Evolutionary conservation across 139 green algal species (phyloP).

Genomic region (Ostreobium quekettii): DNA sequence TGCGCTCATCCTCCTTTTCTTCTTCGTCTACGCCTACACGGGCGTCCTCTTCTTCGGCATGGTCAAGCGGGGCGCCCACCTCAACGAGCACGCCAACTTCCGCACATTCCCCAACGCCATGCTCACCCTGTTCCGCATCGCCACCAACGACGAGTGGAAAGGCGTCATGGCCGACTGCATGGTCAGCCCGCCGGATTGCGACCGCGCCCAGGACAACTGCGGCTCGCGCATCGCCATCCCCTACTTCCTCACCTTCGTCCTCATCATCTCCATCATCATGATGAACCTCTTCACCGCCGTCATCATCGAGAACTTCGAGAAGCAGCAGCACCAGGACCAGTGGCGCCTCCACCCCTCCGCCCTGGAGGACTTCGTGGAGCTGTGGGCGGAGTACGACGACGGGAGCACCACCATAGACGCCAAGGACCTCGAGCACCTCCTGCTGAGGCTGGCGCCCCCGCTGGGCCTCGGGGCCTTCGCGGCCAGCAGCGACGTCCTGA

Average conservation of each 20-base stretch:
- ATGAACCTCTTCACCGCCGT: constrained; percentile 67
- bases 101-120: constrained; percentile 44
- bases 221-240: constrained; percentile 31
- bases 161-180: constrained; percentile 46
- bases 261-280: constrained; percentile 60
- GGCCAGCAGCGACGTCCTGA: constrained; percentile 53
- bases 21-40: constrained; percentile 72
- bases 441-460: constrained; percentile 51
- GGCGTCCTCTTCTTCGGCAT: constrained; percentile 50
- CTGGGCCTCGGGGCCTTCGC: constrained; percentile 57
- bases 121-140: constrained; percentile 46
- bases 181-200: constrained; percentile 36
- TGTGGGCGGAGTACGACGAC: constrained; percentile 71
- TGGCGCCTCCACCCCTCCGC: constrained; percentile 26
- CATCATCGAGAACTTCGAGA: constrained; percentile 71
- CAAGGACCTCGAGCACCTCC: constrained; percentile 51
- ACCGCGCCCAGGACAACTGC: constrained; percentile 28
- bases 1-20: constrained; percentile 56
- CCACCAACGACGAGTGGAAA: constrained; percentile 68
- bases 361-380: constrained; percentile 58
- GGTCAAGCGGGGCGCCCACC: constrained; percentile 19
- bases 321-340: constrained; percentile 46
- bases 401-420: constrained; percentile 51
- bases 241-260: constrained; percentile 63
- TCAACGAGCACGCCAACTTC: constrained; percentile 69